Evolutionary conservation across 257 asterid genomes (phyloP), one percentile per base, ranked within the genome.

Genomic region (Mentha longifolia): DNA sequence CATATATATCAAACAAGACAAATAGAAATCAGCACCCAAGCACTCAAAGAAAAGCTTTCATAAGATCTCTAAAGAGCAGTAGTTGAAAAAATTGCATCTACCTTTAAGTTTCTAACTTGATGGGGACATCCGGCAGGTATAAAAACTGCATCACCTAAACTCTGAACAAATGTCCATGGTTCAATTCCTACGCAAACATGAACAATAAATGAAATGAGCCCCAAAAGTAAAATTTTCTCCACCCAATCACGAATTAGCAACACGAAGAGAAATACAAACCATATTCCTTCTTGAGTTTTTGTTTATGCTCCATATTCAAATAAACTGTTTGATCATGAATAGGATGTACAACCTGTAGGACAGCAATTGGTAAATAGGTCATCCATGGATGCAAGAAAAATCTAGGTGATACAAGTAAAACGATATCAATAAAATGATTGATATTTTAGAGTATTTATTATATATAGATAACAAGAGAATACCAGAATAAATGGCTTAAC

Each of bases 41-140:
- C 30, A 55, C 41, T 39, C 20, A 49, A 39, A 33, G 60, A 33
- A 63, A 35, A 19, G 50, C 25, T 11, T 66, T 16, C 14, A 54
- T 30, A 19, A 31, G 71, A 69, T 55, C 42, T 64, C 64, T 33
- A 59, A 28, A 42, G 6, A 60, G 33, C 11, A 50, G 16, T 14
- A 49, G n/a, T 20, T 5, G 9, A 61, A 19, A 13, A 66, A 65
- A 74, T 31, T 15, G 64, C 56, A 33, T 13, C 22, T 77, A 92
- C 96, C 97, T 88, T 90, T 56, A 92, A 80, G 77, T 92, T 92
- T 78, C 98, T 81, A 68, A 92, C 96, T 87, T 92, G 98, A 78
- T 92, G 95, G n/a, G n/a, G n/a, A n/a, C n/a, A n/a, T n/a, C n/a
- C n/a, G n/a, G n/a, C n/a, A n/a, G n/a, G n/a, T n/a, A n/a, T n/a